A percentile compares a stretch with the other conserved stretches of the same genome.
phyloP scores from a whole-genome alignment of 768 basidiomycete genomes.

The Mycena galopus region DNA sequence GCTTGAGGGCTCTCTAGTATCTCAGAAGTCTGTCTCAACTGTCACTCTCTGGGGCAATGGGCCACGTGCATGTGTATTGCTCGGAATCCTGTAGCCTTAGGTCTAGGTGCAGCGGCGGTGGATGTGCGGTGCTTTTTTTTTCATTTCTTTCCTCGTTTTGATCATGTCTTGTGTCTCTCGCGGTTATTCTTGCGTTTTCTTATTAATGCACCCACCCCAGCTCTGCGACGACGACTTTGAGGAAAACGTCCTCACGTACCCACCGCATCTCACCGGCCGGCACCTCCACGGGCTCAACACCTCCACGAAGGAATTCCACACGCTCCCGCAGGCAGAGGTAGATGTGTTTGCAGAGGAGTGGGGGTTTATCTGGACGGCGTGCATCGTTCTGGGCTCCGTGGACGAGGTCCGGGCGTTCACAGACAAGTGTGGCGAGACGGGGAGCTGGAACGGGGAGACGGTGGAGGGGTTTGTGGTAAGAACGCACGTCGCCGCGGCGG shows the following conservation, averaged over 20 bases:
- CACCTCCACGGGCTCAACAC: slow-evolving; percentile 94
- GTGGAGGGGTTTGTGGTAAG: slow-evolving; percentile 88
- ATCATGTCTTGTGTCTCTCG: too few species aligned
- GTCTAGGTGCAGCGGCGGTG: too few species aligned
- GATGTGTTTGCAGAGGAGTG: slow-evolving; percentile 88
- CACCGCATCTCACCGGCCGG: slow-evolving; percentile 88
- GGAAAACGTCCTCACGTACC: slow-evolving; percentile 92
- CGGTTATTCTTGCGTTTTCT: neutral
- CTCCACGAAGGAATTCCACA: slow-evolving; percentile 74
- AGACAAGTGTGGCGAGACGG: slow-evolving; percentile 70
- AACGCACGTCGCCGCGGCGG: slow-evolving; percentile 58
- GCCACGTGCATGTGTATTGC: too few species aligned
- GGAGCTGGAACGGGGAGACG: slow-evolving; percentile 72
- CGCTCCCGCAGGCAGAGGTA: slow-evolving; percentile 75
- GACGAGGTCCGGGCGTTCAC: slow-evolving; percentile 82
- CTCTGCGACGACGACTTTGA: slow-evolving; percentile 98
- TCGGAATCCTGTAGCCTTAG: too few species aligned
- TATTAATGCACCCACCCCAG: slow-evolving; percentile 58
- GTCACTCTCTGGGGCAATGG: too few species aligned
- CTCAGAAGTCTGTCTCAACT: too few species aligned
- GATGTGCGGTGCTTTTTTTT: too few species aligned
- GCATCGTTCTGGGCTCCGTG: slow-evolving; percentile 69
- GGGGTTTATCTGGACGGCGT: slow-evolving; percentile 89
- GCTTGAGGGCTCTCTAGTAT: too few species aligned
- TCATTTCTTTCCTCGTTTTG: too few species aligned